Percentiles rank a stretch among this genome's conserved stretches.
Conservation (phyloP, 2,329 filamentous ascomycete species). For the Scedosporium aurantiacum region DNA sequence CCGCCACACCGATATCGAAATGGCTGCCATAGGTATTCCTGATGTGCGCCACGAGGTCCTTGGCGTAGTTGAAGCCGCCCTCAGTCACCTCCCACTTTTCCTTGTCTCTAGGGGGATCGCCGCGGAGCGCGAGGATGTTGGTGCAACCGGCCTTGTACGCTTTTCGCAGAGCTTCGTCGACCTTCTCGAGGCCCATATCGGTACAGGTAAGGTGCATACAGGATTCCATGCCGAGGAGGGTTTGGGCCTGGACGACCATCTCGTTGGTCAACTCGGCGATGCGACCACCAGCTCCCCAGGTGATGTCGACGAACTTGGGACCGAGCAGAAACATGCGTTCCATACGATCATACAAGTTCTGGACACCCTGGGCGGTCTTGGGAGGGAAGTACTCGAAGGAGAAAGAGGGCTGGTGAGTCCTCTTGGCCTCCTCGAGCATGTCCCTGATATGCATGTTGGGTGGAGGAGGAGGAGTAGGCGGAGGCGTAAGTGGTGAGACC, state of each 20-base stretch:
- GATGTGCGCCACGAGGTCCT: conserved; percentile 81
- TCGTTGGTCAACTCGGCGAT: conserved; percentile 89
- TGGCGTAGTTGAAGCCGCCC: conserved; percentile 81
- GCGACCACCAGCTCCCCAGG: conserved; percentile 91
- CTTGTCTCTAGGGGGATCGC: conserved; percentile 86
- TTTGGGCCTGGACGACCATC: conserved; percentile 94
- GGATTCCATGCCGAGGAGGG: conserved; percentile 90
- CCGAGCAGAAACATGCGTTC: conserved; percentile 95
- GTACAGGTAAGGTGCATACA: conserved; percentile 99
- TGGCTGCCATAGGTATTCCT: conserved; percentile 57
- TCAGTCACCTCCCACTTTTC: conserved; percentile 88
- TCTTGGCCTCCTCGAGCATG: conserved; percentile 75
- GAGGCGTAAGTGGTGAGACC: neutral
- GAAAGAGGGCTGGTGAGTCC: conserved; percentile 73
- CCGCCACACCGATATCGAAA: conserved; percentile 95
- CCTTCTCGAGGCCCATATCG: conserved; percentile 88
- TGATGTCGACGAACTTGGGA: conserved; percentile 94
- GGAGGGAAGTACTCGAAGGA: conserved; percentile 99
- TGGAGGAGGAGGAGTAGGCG: neutral
- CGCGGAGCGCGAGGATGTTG: conserved; percentile 88
- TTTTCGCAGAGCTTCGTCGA: conserved; percentile 75
- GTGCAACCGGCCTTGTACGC: conserved; percentile 95
- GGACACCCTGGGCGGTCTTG: conserved; percentile 93
- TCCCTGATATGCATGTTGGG: conserved; percentile 85
- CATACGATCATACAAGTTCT: conserved; percentile 99